phyloP scores from a whole-genome alignment of 2,329 filamentous ascomycete species.

The Periconia sp. region DNA sequence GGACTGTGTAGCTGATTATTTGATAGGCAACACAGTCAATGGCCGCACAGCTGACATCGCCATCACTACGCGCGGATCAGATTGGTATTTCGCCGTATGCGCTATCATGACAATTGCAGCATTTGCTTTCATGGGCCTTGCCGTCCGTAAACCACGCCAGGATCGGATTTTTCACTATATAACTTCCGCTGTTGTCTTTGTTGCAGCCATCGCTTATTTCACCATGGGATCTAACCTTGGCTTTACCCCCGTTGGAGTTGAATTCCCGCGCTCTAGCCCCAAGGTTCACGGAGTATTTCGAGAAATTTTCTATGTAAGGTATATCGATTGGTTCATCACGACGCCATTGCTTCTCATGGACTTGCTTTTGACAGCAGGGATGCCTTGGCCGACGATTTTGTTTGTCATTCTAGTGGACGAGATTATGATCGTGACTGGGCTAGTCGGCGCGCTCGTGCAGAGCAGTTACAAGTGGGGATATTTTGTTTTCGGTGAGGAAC shows the following conservation, averaged over 20 bases:
- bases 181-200: slow-evolving; percentile 63
- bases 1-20: too few relatives aligned
- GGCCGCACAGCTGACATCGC: slow-evolving; percentile 58
- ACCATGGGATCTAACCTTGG: slow-evolving; percentile 71
- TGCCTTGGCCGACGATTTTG: slow-evolving; percentile 69
- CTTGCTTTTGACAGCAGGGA: slow-evolving; percentile 67
- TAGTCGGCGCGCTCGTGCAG: slow-evolving; percentile 68
- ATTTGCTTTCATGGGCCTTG: slow-evolving; percentile 60
- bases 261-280: slow-evolving; percentile 58
- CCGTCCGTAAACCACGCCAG: slow-evolving; percentile 59
- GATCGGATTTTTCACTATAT: slow-evolving; percentile 71
- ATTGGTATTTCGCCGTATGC: slow-evolving; percentile 68
- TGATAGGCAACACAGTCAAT: slow-evolving; percentile 51
- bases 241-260: slow-evolving; percentile 66
- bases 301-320: slow-evolving; percentile 71
- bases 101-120: slow-evolving; percentile 64
- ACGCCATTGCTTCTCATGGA: slow-evolving; percentile 69
- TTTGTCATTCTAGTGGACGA: slow-evolving; percentile 67
- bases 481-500: slow-evolving; percentile 57
- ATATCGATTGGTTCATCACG: slow-evolving; percentile 70
- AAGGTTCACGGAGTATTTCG: slow-evolving; percentile 60
- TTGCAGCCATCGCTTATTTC: slow-evolving; percentile 69
- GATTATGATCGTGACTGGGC: slow-evolving; percentile 71
- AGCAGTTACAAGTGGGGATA: slow-evolving; percentile 73
- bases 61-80: slow-evolving; percentile 65